Evolutionary conservation across 805 yeast genomes (phyloP).

Genomic region (Saccharomycopsis capsularis): DNA sequence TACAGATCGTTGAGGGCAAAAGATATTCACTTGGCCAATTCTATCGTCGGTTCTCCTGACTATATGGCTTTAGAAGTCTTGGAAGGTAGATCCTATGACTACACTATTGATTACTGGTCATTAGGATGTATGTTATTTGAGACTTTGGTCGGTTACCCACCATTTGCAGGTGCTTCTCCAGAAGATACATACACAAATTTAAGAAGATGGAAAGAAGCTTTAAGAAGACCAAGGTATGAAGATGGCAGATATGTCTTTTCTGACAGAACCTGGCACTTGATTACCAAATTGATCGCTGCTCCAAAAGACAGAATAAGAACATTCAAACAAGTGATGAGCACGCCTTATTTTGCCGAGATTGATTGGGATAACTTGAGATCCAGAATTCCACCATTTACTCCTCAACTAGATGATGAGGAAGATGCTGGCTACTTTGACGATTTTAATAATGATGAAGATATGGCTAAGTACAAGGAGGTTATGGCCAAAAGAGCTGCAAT

Average conservation of each 20-base stretch:
- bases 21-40: constrained; percentile 83
- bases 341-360: constrained; percentile 78
- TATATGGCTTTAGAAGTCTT: constrained; percentile 98
- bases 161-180: constrained; percentile 87
- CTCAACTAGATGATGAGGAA: constrained; percentile 92
- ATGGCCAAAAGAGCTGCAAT: constrained; percentile 84
- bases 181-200: constrained; percentile 93
- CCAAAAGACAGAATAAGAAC: constrained; percentile 69
- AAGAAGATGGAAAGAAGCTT: constrained; percentile 84
- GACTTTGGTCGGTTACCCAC: constrained; percentile 94
- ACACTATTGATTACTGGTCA: constrained; percentile 98
- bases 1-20: constrained; percentile 69
- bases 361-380: constrained; percentile 67
- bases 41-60: constrained; percentile 97
- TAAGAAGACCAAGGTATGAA: constrained; percentile 84
- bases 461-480: constrained; percentile 97
- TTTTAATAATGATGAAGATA: constrained; percentile 90
- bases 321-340: constrained; percentile 72
- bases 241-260: constrained; percentile 90
- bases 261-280: constrained; percentile 92
- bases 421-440: constrained; percentile 99
- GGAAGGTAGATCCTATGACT: constrained; percentile 89
- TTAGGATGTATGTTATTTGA: constrained; percentile 96
- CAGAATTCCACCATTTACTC: constrained; percentile 88
- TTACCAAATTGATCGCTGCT: constrained; percentile 71